These are phyloP conservation scores for Heliamphora pulchella DNA, from an alignment of 179 eudicot genomes.

Conservation along the genomic window DNA sequence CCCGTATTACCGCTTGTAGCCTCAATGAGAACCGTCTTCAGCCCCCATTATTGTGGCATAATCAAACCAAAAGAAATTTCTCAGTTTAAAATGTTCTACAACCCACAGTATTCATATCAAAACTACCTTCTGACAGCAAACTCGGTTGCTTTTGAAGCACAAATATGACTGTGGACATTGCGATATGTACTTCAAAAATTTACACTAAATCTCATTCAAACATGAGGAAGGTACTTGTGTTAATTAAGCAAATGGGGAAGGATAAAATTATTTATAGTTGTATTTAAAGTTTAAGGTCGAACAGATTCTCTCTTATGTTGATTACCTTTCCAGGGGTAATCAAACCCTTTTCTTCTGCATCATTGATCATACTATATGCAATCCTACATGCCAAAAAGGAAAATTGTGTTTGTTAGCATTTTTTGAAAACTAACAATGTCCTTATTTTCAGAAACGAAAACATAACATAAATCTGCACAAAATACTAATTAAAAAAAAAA, in stretches of 20 bases:
- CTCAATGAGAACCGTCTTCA: slow-evolving; percentile 27
- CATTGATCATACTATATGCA: slow-evolving; percentile 35
- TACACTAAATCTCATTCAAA: background rate
- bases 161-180: background rate
- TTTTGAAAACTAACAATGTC: background rate
- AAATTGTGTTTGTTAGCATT: background rate
- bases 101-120: background rate
- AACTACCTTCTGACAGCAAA: background rate
- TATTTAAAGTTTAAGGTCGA: background rate
- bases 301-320: background rate
- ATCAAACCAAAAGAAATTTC: background rate
- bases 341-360: slow-evolving; percentile 36
- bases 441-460: background rate
- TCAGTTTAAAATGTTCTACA: background rate
- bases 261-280: background rate
- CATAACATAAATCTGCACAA: background rate
- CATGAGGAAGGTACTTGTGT: background rate
- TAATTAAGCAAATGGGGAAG: background rate
- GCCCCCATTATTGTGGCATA: background rate
- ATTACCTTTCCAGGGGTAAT: slow-evolving; percentile 32
- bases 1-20: background rate
- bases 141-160: background rate
- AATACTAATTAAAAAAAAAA: background rate
- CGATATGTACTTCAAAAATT: background rate
- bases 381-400: slow-evolving; percentile 21